A percentile compares a stretch with the other conserved stretches of the same genome.
Evolutionary conservation across 176 grass and related monocot species (phyloP).

Genomic region (Typha latifolia): DNA sequence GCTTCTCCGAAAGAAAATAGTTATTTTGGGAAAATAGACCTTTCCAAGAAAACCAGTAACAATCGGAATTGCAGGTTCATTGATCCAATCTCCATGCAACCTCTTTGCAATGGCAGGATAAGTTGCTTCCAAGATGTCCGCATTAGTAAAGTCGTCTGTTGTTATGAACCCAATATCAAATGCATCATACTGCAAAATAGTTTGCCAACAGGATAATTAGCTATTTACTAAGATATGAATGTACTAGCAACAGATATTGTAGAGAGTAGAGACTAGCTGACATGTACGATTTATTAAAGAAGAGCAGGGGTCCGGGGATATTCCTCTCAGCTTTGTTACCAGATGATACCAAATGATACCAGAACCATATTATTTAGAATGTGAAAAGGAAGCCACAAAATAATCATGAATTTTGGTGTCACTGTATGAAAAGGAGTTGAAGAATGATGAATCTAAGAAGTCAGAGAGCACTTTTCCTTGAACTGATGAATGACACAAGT

Average conservation of each 20-base stretch:
- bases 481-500: no score
- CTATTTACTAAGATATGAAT: not conserved
- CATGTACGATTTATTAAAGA: no score
- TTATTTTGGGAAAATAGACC: slow-evolving; percentile 24
- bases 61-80: slow-evolving; percentile 74
- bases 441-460: no score
- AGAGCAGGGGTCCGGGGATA: no score
- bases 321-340: no score
- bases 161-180: slow-evolving; percentile 96
- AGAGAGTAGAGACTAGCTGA: no score
- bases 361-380: no score
- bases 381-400: no score
- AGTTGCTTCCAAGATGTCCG: slow-evolving; percentile 89
- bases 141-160: slow-evolving; percentile 83
- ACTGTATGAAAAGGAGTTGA: no score
- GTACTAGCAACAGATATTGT: not conserved
- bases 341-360: no score
- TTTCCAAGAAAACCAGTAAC: slow-evolving; percentile 97
- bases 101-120: slow-evolving; percentile 89
- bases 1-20: slow-evolving; percentile 1
- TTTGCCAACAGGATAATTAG: slow-evolving; percentile 3
- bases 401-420: no score
- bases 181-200: slow-evolving; percentile 59
- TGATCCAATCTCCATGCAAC: slow-evolving; percentile 71
- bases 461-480: no score